Evolutionary conservation across 176 grass and related monocot species (phyloP).

Genomic region (Musa itinerans): DNA sequence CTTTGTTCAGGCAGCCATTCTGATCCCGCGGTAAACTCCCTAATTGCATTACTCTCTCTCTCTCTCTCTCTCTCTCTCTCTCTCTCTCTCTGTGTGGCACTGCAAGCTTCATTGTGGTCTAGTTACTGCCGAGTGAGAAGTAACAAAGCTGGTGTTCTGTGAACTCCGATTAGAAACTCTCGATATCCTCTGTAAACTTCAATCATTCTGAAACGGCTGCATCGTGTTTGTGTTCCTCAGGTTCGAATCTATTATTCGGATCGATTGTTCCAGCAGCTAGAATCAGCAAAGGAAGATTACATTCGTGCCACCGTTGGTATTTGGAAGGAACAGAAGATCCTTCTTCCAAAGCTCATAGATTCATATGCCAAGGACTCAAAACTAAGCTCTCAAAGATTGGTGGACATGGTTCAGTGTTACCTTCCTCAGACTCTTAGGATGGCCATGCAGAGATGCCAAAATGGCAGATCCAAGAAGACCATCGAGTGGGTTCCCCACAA

Average conservation of each 20-base stretch:
- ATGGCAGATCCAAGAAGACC: neutral
- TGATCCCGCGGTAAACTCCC: constrained; percentile 15
- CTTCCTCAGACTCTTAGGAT: constrained; percentile 11
- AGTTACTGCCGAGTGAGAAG: too few relatives aligned
- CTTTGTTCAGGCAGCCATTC: constrained; percentile 17
- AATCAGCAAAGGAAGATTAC: constrained; percentile 13
- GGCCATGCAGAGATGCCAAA: constrained; percentile 12
- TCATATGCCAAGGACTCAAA: constrained; percentile 8
- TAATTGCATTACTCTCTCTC: neutral
- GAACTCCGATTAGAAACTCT: too few relatives aligned
- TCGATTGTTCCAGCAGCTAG: constrained; percentile 10
- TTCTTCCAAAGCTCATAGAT: constrained; percentile 9
- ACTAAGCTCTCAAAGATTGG: constrained; percentile 2
- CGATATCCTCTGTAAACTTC: too few relatives aligned
- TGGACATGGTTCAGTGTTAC: constrained; percentile 1
- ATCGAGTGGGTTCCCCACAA: constrained; percentile 14
- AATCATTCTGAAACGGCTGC: too few relatives aligned
- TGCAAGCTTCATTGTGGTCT: too few relatives aligned
- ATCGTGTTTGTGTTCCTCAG: neutral
- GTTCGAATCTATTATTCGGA: constrained; percentile 1
- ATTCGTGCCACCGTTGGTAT: constrained; percentile 4
- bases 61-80: neutral
- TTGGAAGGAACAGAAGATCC: constrained; percentile 19
- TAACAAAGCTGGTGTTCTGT: too few relatives aligned
- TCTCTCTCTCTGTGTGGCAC: neutral